Evolutionary conservation across 2,329 filamentous ascomycete species (phyloP).

Genomic region (Clonostachys sp.): DNA sequence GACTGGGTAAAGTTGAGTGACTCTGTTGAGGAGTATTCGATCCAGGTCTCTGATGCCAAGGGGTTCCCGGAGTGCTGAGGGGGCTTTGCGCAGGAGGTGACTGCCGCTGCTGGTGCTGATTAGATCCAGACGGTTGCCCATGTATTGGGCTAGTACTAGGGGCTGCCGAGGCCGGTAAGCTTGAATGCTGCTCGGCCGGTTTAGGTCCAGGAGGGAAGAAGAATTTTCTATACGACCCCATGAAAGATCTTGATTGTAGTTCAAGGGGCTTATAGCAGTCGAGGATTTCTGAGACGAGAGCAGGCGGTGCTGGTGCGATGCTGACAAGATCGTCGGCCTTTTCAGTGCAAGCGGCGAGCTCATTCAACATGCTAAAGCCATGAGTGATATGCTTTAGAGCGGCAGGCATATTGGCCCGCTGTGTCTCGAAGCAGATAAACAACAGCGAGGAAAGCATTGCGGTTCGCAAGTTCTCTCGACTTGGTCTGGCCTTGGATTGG

Average conservation of each 20-base stretch:
- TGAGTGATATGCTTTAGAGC: slow-evolving; percentile 33
- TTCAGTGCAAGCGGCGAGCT: slow-evolving; percentile 26
- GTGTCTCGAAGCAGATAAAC: slow-evolving; percentile 34
- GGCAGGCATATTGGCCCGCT: slow-evolving; percentile 30
- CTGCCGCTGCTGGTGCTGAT: slow-evolving; percentile 7
- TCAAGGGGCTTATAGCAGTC: slow-evolving; percentile 32
- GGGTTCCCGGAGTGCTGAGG: slow-evolving; percentile 8
- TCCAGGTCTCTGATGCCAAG: no score
- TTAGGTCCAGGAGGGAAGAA: slow-evolving; percentile 17
- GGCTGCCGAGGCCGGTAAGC: slow-evolving; percentile 10
- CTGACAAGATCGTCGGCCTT: slow-evolving; percentile 27
- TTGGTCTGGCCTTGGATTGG: slow-evolving; percentile 27
- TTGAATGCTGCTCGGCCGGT: neutral
- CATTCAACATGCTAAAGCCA: slow-evolving; percentile 33
- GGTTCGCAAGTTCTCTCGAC: slow-evolving; percentile 27
- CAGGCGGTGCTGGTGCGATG: slow-evolving; percentile 27
- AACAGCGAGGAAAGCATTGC: slow-evolving; percentile 30
- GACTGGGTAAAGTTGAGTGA: slow-evolving; percentile 3
- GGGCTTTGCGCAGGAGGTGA: slow-evolving; percentile 26
- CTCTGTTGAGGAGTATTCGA: slow-evolving; percentile 10
- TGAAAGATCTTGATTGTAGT: slow-evolving; percentile 29
- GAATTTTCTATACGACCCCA: slow-evolving; percentile 28
- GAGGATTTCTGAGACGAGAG: slow-evolving; percentile 28
- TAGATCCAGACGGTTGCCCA: neutral
- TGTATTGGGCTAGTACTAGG: slow-evolving; percentile 3